Evolutionary conservation across 805 yeast species (phyloP).

Genomic region (Spathaspora arborariae): DNA sequence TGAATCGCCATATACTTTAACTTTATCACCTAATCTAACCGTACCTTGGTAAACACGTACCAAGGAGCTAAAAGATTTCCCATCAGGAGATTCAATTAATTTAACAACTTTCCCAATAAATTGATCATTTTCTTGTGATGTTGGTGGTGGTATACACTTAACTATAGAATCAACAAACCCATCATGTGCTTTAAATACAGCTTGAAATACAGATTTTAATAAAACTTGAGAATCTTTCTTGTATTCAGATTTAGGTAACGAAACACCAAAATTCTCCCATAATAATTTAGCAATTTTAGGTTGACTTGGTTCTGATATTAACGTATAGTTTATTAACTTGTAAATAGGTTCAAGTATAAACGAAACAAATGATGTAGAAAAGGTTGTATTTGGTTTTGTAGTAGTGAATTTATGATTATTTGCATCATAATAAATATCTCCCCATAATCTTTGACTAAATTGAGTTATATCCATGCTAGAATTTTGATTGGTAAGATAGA

Average conservation of each 20-base stretch:
- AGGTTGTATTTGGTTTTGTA: conserved; percentile 20
- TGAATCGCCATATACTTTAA: conserved; percentile 56
- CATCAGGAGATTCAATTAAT: conserved; percentile 53
- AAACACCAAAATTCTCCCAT: conserved; percentile 45
- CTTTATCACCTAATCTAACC: conserved; percentile 41
- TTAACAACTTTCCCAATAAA: conserved; percentile 39
- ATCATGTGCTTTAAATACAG: conserved; percentile 41
- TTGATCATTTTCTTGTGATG: neutral
- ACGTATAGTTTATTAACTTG: conserved; percentile 59
- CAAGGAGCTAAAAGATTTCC: conserved; percentile 49
- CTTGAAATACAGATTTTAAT: conserved; percentile 48
- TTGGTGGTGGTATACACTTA: conserved; percentile 24
- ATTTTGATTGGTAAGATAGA: conserved; percentile 31
- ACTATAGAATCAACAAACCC: conserved; percentile 53
- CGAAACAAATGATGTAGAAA: conserved; percentile 49
- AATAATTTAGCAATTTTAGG: conserved; percentile 40
- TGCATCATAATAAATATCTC: conserved; percentile 54
- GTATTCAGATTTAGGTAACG: conserved; percentile 35
- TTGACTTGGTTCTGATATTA: conserved; percentile 46
- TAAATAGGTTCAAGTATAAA: conserved; percentile 79
- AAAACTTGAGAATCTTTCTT: conserved; percentile 58
- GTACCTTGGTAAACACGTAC: conserved; percentile 64
- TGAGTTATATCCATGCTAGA: conserved; percentile 20
- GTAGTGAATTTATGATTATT: conserved; percentile 42
- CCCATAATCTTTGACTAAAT: conserved; percentile 70